Percentiles rank a stretch among this genome's conserved stretches.
These are phyloP conservation scores for Collybia mongolica DNA, from an alignment of 768 basidiomycete species.

Conservation along the genomic window DNA sequence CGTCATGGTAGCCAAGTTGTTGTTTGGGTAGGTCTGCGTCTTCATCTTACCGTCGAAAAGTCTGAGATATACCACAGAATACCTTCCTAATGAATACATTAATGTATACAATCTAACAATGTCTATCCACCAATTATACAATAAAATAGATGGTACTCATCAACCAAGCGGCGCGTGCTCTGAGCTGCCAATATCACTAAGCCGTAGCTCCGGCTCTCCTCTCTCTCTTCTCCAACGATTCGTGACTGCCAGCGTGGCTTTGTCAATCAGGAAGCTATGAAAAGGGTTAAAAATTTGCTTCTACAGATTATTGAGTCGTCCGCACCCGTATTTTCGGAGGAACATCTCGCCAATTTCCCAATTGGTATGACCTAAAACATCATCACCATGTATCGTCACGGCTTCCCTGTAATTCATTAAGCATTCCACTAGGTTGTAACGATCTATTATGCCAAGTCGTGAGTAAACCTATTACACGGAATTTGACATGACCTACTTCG, in stretches of 20 bases:
- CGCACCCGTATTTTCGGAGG: slow-evolving; percentile 80
- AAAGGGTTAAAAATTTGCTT: slow-evolving; percentile 3
- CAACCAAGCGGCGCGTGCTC: slow-evolving; percentile 27
- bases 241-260: slow-evolving; percentile 60
- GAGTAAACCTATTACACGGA: no score
- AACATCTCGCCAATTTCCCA: slow-evolving; percentile 90
- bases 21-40: not conserved
- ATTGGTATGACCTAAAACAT: slow-evolving; percentile 83
- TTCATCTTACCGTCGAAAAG: not conserved
- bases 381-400: slow-evolving; percentile 83
- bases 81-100: slow-evolving; percentile 4
- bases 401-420: slow-evolving; percentile 68
- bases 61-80: not conserved
- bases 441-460: slow-evolving; percentile 41
- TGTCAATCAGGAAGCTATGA: slow-evolving; percentile 76
- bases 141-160: not conserved
- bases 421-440: slow-evolving; percentile 79
- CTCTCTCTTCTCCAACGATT: slow-evolving; percentile 91
- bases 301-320: slow-evolving; percentile 4
- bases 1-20: slow-evolving; percentile 72
- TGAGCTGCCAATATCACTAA: slow-evolving; percentile 47
- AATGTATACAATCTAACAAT: not conserved
- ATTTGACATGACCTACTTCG: slow-evolving; percentile 50
- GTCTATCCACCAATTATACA: not conserved
- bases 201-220: slow-evolving; percentile 70